Evolutionary conservation across 1,139 yeast genomes (phyloP).

Genomic region (Protomyces inundatus): DNA sequence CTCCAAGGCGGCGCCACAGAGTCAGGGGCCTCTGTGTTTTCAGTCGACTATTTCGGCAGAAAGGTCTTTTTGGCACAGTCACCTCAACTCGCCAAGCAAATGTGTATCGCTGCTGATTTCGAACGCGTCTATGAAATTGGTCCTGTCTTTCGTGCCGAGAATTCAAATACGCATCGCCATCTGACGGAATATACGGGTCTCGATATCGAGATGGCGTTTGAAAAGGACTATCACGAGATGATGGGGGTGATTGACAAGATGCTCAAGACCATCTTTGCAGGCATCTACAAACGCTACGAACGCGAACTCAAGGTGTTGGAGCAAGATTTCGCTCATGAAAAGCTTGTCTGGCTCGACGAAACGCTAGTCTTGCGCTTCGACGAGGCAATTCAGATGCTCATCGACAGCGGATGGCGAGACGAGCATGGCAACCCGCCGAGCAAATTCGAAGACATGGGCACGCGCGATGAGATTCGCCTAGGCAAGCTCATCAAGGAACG

Average conservation of each 20-base stretch:
- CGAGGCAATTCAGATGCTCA: slow-evolving; percentile 82
- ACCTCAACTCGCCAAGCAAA: slow-evolving; percentile 96
- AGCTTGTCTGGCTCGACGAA: slow-evolving; percentile 82
- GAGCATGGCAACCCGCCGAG: slow-evolving; percentile 38
- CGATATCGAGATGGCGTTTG: slow-evolving; percentile 96
- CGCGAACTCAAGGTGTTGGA: slow-evolving; percentile 84
- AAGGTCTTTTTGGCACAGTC: slow-evolving; percentile 94
- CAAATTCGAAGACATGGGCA: slow-evolving; percentile 56
- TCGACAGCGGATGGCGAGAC: slow-evolving; percentile 56
- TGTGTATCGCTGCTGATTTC: slow-evolving; percentile 94
- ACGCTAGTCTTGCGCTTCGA: slow-evolving; percentile 80
- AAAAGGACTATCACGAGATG: slow-evolving; percentile 95
- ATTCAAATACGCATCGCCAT: slow-evolving; percentile 97
- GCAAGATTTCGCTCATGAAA: slow-evolving; percentile 85
- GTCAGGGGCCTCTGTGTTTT: slow-evolving; percentile 96
- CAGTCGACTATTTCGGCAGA: slow-evolving; percentile 84
- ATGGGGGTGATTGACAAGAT: slow-evolving; percentile 75
- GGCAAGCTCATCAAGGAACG: slow-evolving; percentile 89
- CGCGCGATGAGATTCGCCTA: slow-evolving; percentile 88
- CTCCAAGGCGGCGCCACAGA: slow-evolving; percentile 92
- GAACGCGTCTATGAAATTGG: slow-evolving; percentile 94
- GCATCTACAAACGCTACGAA: slow-evolving; percentile 70
- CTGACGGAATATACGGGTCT: slow-evolving; percentile 98
- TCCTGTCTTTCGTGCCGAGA: slow-evolving; percentile 98
- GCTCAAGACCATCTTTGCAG: slow-evolving; percentile 80